A percentile compares a stretch with the other conserved stretches of the same genome.
These are phyloP conservation scores for Gentiana straminea DNA, from an alignment of 257 asterid genomes.

Conservation along the genomic window DNA sequence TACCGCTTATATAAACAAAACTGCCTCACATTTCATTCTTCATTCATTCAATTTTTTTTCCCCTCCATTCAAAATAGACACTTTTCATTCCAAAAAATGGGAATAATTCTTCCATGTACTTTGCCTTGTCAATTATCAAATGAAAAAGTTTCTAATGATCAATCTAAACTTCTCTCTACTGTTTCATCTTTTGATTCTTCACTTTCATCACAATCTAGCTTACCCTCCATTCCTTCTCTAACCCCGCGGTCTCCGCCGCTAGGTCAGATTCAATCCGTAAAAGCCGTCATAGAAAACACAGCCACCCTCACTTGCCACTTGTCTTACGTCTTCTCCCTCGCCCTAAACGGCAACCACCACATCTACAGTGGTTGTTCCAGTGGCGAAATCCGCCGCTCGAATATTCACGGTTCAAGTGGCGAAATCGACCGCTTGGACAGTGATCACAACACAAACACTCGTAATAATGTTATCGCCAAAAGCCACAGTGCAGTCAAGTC, in stretches of 20 bases:
- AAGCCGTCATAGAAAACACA: constrained; percentile 18
- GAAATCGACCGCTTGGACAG: constrained; percentile 39
- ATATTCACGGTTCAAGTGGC: constrained; percentile 25
- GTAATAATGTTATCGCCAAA: constrained; percentile 10
- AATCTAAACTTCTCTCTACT: no score
- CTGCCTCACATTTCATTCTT: no score
- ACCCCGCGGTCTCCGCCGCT: constrained; percentile 21
- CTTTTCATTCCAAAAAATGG: neutral
- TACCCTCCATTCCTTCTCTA: constrained; percentile 60
- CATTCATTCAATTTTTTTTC: neutral
- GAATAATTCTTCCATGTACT: no score
- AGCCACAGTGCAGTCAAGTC: constrained; percentile 39
- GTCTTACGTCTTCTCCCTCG: constrained; percentile 37
- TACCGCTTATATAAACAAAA: no score
- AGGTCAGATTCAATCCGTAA: constrained; percentile 3
- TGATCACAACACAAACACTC: constrained; percentile 2
- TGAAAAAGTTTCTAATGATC: no score
- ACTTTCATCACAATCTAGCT: constrained; percentile 48
- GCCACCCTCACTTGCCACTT: constrained; percentile 47
- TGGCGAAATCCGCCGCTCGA: constrained; percentile 47
- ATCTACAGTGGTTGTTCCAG: constrained; percentile 51
- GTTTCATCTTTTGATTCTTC: constrained; percentile 24
- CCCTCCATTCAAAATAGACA: constrained; percentile 9
- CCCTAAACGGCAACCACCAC: constrained; percentile 42
- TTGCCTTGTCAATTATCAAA: no score